Percentiles rank a stretch among this genome's conserved stretches.
Conservation (phyloP, 768 basidiomycete genomes). For the Wakefieldia striispora region DNA sequence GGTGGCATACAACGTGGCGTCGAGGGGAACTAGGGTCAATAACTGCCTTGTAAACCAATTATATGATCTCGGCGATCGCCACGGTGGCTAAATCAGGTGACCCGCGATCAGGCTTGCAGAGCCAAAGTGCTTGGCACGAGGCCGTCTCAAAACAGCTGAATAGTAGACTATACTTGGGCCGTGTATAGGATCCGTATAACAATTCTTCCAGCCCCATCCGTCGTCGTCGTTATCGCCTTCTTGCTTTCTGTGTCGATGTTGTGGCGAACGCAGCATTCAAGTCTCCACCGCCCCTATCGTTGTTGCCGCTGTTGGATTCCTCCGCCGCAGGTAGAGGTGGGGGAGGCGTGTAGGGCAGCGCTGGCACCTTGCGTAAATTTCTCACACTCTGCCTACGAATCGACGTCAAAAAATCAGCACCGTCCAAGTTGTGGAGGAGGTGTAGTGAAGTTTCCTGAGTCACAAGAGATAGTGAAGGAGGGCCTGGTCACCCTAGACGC, state of each 20-base stretch:
- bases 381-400: slow-evolving; percentile 82
- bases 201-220: slow-evolving; percentile 46
- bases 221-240: slow-evolving; percentile 79
- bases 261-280: slow-evolving; percentile 81
- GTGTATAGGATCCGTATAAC: slow-evolving; percentile 8
- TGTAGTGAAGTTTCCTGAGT: slow-evolving; percentile 27
- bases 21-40: slow-evolving; percentile 8
- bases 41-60: background rate
- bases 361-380: slow-evolving; percentile 56
- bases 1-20: slow-evolving; percentile 1
- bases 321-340: slow-evolving; percentile 32
- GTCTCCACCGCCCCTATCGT: slow-evolving; percentile 54
- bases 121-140: background rate
- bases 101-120: background rate
- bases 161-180: background rate
- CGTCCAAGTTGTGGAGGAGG: slow-evolving; percentile 59
- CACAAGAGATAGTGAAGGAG: slow-evolving; percentile 39
- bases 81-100: slow-evolving; percentile 24
- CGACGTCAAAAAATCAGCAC: slow-evolving; percentile 64
- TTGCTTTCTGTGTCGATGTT: slow-evolving; percentile 78
- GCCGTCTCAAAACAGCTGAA: background rate
- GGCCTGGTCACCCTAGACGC: slow-evolving; percentile 28
- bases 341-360: slow-evolving; percentile 31
- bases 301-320: slow-evolving; percentile 32
- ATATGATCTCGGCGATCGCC: slow-evolving; percentile 36